Percentiles rank a stretch among this genome's conserved stretches.
phyloP scores from a whole-genome alignment of 768 basidiomycete genomes.

The Boletus sp. region DNA sequence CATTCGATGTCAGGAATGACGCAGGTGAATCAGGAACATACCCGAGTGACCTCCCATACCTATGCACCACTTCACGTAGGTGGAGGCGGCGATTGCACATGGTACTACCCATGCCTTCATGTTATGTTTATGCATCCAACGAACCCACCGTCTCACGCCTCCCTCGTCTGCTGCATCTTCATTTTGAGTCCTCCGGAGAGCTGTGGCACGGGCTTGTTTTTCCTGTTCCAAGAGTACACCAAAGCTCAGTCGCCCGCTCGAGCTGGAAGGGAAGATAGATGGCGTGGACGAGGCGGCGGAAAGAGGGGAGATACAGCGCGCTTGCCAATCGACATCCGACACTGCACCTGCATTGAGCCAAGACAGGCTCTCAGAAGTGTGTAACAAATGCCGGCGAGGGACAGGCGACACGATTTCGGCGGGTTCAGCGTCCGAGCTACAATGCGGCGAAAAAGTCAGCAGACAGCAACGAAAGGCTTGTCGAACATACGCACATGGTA shows the following conservation, averaged over 20 bases:
- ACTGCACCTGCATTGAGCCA: constrained; percentile 51
- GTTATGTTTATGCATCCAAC: constrained; percentile 75
- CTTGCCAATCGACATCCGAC: constrained; percentile 39
- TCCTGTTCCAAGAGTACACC: constrained; percentile 41
- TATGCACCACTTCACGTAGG: constrained; percentile 62
- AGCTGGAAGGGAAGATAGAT: constrained; percentile 23
- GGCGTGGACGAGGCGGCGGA: constrained; percentile 32
- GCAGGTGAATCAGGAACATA: constrained; percentile 32
- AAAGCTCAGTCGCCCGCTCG: constrained; percentile 36
- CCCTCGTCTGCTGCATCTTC: constrained; percentile 29
- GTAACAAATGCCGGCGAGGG: constrained; percentile 64
- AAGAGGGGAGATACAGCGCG: constrained; percentile 45
- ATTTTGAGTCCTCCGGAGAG: constrained; percentile 15
- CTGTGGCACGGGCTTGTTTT: constrained; percentile 5
- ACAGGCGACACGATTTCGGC: constrained; percentile 59
- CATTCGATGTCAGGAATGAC: neutral
- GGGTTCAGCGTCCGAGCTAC: constrained; percentile 27
- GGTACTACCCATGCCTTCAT: constrained; percentile 61
- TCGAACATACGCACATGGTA: constrained; percentile 12
- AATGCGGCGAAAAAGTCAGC: neutral
- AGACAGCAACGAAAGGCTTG: neutral
- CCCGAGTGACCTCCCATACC: constrained; percentile 84
- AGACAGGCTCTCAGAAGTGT: constrained; percentile 53
- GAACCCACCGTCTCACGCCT: constrained; percentile 61
- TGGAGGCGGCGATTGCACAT: constrained; percentile 47